Evolutionary conservation across 345 rosid genomes (phyloP).

Genomic region (Gossypium herbaceum): DNA sequence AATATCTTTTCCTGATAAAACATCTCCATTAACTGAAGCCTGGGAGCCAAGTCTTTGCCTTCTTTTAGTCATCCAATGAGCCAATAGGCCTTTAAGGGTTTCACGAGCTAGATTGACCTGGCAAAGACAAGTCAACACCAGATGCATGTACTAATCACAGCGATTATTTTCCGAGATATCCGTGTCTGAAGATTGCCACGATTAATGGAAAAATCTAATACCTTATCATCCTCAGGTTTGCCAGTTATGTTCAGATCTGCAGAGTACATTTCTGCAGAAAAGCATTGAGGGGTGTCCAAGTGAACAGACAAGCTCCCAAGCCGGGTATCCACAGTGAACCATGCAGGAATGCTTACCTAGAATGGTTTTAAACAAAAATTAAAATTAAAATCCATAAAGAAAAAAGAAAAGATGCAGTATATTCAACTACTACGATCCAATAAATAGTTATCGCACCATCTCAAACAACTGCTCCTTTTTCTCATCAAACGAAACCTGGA

Average conservation of each 20-base stretch:
- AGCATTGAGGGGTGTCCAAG: constrained; percentile 98
- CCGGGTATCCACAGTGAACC: constrained; percentile 96
- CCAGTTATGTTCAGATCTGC: constrained; percentile 87
- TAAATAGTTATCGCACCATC: constrained; percentile 51
- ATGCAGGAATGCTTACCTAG: constrained; percentile 97
- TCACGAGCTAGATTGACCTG: constrained; percentile 98
- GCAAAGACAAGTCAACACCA: constrained; percentile 9
- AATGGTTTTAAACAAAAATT: constrained; percentile 19
- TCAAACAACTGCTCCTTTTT: constrained; percentile 89
- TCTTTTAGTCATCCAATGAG: constrained; percentile 87
- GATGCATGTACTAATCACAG: neutral
- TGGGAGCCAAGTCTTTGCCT: constrained; percentile 71
- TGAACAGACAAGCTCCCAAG: constrained; percentile 93
- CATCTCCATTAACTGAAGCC: constrained; percentile 67
- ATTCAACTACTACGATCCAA: neutral
- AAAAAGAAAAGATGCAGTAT: neutral
- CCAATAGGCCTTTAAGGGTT: constrained; percentile 92
- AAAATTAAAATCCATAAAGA: constrained; percentile 11
- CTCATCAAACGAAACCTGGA: constrained; percentile 83
- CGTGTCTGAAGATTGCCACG: neutral
- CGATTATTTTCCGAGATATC: neutral
- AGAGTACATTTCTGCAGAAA: constrained; percentile 98
- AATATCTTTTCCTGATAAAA: constrained; percentile 58
- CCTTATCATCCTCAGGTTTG: constrained; percentile 98
- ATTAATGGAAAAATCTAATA: constrained; percentile 17